Percentiles rank a stretch among this genome's conserved stretches.
These are phyloP conservation scores for Thermothelomyces thermophilus DNA, from an alignment of 2,329 filamentous ascomycete species.

Conservation along the genomic window DNA sequence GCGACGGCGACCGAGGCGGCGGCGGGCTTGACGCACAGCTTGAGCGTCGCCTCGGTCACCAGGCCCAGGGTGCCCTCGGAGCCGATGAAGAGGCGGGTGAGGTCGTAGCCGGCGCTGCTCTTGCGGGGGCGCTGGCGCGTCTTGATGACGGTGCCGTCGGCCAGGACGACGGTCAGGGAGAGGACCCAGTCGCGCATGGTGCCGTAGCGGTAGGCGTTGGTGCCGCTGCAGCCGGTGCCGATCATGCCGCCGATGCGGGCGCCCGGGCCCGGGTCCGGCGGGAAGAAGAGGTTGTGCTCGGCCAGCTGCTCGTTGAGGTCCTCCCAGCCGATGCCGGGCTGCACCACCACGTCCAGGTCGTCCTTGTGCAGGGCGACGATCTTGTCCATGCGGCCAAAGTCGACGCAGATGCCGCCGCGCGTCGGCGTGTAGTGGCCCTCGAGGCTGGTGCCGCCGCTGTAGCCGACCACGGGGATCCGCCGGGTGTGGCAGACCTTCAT, in stretches of 20 bases:
- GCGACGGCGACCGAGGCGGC: conserved; percentile 75
- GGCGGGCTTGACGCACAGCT: conserved; percentile 74
- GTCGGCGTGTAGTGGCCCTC: conserved; percentile 87
- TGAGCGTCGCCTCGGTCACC: conserved; percentile 84
- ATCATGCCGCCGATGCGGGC: conserved; percentile 91
- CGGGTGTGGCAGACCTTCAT: conserved; percentile 83
- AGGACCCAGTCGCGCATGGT: conserved; percentile 95
- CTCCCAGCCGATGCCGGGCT: conserved; percentile 84
- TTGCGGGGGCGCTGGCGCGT: conserved; percentile 83
- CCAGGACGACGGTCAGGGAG: conserved; percentile 77
- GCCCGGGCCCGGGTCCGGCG: conserved; percentile 82
- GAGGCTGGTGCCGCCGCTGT: conserved; percentile 80
- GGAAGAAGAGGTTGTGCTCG: conserved; percentile 77
- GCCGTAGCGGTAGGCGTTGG: conserved; percentile 86
- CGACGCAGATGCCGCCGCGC: conserved; percentile 74
- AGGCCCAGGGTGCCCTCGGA: conserved; percentile 87
- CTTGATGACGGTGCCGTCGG: conserved; percentile 84
- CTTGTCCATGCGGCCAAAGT: conserved; percentile 80
- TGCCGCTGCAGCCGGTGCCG: conserved; percentile 67
- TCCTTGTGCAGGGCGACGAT: conserved; percentile 71
- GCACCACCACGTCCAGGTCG: conserved; percentile 69
- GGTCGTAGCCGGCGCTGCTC: conserved; percentile 84
- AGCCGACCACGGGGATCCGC: conserved; percentile 77
- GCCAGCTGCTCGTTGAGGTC: conserved; percentile 69
- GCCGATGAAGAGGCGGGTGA: conserved; percentile 83